Evolutionary conservation across 345 rosid species (phyloP).

Genomic region (Salix udensis): DNA sequence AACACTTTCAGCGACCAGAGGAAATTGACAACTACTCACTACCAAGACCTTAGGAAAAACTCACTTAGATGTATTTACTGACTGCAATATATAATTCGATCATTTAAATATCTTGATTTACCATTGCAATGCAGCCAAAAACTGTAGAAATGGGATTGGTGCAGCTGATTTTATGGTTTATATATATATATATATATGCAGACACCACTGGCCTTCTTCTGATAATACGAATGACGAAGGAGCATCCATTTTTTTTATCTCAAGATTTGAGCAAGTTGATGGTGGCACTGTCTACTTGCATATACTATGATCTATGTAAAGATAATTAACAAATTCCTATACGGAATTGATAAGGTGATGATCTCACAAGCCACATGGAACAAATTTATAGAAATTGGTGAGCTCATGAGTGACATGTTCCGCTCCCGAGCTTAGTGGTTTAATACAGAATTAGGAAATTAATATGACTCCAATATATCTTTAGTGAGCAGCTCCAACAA

Average conservation of each 20-base stretch:
- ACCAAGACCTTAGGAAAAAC: too few relatives aligned
- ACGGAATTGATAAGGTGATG: not conserved
- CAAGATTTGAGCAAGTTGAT: not conserved
- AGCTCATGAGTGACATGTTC: not conserved
- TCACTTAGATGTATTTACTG: too few relatives aligned
- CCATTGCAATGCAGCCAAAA: too few relatives aligned
- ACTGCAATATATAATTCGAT: too few relatives aligned
- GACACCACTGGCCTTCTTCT: too few relatives aligned
- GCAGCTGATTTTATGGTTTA: too few relatives aligned
- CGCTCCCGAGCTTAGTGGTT: not conserved
- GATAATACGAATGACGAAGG: too few relatives aligned
- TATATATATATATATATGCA: too few relatives aligned
- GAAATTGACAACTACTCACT: too few relatives aligned
- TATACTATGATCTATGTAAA: not conserved
- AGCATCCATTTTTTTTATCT: not conserved
- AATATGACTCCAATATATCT: not conserved
- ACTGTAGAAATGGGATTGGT: too few relatives aligned
- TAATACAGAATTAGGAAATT: not conserved
- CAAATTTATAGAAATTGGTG: not conserved
- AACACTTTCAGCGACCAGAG: too few relatives aligned
- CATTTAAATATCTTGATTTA: too few relatives aligned
- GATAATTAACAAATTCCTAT: not conserved
- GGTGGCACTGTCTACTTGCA: not conserved
- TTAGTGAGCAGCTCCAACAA: not conserved
- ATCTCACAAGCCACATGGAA: not conserved